phyloP scores from a whole-genome alignment of 768 basidiomycete genomes.

The Suillus cothurnatus region DNA sequence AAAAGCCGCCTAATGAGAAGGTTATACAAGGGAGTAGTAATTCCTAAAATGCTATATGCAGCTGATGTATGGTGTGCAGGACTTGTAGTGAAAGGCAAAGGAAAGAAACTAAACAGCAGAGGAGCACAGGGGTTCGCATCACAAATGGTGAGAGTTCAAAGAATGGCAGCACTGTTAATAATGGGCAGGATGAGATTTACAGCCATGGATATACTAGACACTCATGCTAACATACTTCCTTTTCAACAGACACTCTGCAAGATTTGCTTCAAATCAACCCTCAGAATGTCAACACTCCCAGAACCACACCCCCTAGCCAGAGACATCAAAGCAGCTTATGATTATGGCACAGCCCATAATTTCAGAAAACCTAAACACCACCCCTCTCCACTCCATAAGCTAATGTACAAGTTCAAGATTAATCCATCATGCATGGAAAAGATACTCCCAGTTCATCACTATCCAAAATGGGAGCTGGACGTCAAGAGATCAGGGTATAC shows the following conservation, averaged over 20 bases:
- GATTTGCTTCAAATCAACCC: neutral
- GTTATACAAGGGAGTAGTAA: neutral
- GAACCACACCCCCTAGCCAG: neutral
- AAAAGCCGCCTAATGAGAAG: neutral
- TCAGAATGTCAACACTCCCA: neutral
- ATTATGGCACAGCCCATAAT: fast-evolving
- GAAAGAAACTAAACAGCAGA: neutral
- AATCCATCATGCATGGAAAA: neutral
- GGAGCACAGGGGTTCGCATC: neutral
- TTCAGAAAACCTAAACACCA: neutral
- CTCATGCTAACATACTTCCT: neutral
- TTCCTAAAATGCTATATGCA: neutral
- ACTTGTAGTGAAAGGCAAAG: neutral
- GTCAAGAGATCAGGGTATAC: no score
- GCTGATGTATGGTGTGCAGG: neutral
- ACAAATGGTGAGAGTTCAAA: neutral
- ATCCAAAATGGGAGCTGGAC: neutral
- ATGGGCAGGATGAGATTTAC: neutral
- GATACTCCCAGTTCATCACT: neutral
- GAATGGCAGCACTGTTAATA: neutral
- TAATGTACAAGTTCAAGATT: neutral
- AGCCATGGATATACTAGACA: neutral
- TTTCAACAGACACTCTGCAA: neutral
- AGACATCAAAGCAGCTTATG: neutral
- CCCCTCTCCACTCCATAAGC: neutral